Evolutionary conservation across 2,329 filamentous ascomycete species (phyloP).

Genomic region (Raffaelea deltoideospora): DNA sequence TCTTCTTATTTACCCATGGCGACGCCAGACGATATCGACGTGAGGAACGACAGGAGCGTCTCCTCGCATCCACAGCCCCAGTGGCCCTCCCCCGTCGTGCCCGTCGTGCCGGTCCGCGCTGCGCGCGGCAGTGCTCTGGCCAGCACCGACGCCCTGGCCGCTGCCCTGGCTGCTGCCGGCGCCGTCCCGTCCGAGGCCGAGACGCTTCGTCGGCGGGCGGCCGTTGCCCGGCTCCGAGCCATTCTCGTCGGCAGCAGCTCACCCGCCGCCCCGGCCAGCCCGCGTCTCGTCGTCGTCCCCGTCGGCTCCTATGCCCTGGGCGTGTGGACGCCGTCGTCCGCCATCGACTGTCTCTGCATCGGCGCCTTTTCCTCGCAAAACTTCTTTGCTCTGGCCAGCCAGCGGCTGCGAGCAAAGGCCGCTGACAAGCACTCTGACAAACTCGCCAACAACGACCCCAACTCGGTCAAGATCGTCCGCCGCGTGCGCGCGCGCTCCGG

Average conservation of each 20-base stretch:
- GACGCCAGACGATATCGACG: too few species aligned
- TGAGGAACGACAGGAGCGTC: too few species aligned
- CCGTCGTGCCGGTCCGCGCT: slow-evolving; percentile 19
- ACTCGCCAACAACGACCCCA: slow-evolving; percentile 11
- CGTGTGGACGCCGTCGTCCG: slow-evolving; percentile 44
- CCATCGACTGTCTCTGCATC: slow-evolving; percentile 52
- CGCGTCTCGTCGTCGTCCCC: slow-evolving; percentile 35
- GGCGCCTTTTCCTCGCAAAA: slow-evolving; percentile 43
- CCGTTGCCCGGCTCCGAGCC: slow-evolving; percentile 8
- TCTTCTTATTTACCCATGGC: too few species aligned
- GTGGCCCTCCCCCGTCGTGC: slow-evolving; percentile 14
- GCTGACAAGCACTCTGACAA: too few species aligned
- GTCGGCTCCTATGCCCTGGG: slow-evolving; percentile 53
- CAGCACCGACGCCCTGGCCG: slow-evolving; percentile 19
- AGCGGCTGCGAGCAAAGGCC: slow-evolving; percentile 28
- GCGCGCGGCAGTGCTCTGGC: slow-evolving; percentile 15
- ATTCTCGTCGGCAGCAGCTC: not conserved
- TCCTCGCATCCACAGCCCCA: too few species aligned
- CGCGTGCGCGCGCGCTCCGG: slow-evolving; percentile 43
- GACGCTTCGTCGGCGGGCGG: slow-evolving; percentile 5
- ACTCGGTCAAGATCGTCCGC: slow-evolving; percentile 33
- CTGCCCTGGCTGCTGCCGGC: slow-evolving; percentile 19
- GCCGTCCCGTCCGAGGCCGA: slow-evolving; percentile 34
- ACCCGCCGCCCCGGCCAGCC: slow-evolving; percentile 12
- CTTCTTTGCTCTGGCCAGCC: slow-evolving; percentile 44